Evolutionary conservation across 2,329 filamentous ascomycete genomes (phyloP), one percentile per base, ranked within the genome.

Genomic region (Colletotrichum brevisporum): DNA sequence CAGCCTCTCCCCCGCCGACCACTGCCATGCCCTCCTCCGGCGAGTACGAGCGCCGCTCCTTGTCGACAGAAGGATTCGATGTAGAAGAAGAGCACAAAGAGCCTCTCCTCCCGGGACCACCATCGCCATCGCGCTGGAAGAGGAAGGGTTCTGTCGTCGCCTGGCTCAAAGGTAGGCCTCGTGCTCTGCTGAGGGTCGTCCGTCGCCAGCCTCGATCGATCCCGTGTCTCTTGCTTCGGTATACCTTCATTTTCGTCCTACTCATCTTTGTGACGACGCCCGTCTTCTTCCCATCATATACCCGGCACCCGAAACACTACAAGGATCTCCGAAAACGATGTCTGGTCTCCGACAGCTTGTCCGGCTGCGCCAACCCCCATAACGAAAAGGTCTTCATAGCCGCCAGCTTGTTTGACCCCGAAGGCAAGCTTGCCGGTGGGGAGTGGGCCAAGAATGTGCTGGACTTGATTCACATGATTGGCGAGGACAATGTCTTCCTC

Each of bases 341-440:
- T 69, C 68, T 74, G 21, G 77, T 73, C 2, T 71, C 75, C 13
- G 60, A 69, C 45, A 67, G 74, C 45, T 26, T 71, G 43, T 64
- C 75, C 8, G 79, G 81, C 27, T 81, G 82, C 68, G 82, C 78
- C 24, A 83, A 83, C 69, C 73, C 77, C 0, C 68, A 72, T 52
- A 83, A 88, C 57, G 90, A 94, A 76, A 91, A 89, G 74, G 82
- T 94, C n/a, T 94, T 92, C 75, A 92, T 94, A 59, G 90, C 90
- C 1, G 88, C 91, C 16, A 92, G 90, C 74, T 84, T 94, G 62
- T 91, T 92, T 73, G 91, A 94, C 74, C 82, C 83, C 21, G 82
- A 83, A 6, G 91, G 90, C 1, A 80, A 85, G 3, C 80, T 94
- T 21, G 86, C 90, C 0, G 80, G 83, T 6, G 91, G 91, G 1